These are phyloP conservation scores for Penicillium maclennaniae DNA, from an alignment of 495 filamentous ascomycete species.

Conservation along the genomic window DNA sequence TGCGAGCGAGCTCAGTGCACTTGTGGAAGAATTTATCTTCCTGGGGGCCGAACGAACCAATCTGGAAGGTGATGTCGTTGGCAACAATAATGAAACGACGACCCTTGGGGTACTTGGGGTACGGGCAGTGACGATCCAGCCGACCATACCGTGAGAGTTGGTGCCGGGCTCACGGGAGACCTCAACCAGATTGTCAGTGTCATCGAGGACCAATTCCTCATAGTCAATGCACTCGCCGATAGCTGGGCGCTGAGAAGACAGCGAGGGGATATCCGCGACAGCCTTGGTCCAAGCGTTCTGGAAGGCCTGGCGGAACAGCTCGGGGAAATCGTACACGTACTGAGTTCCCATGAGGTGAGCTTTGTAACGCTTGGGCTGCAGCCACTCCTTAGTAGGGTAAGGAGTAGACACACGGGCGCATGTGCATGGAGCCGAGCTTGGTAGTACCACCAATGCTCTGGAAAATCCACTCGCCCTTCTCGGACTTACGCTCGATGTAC, in stretches of 20 bases:
- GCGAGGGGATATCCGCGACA: slow-evolving; percentile 61
- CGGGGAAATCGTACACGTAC: slow-evolving; percentile 99
- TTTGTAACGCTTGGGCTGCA: slow-evolving; percentile 99
- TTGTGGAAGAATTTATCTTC: slow-evolving; percentile 99
- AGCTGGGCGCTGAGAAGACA: slow-evolving; percentile 77
- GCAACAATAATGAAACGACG: slow-evolving; percentile 91
- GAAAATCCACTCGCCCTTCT: slow-evolving; percentile 96
- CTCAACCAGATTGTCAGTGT: slow-evolving; percentile 86
- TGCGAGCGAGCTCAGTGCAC: slow-evolving; percentile 92
- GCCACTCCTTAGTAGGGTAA: slow-evolving; percentile 96
- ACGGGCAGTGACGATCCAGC: slow-evolving; percentile 93
- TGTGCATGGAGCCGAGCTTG: slow-evolving; percentile 93
- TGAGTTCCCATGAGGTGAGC: slow-evolving; percentile 98
- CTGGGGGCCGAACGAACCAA: slow-evolving; percentile 91
- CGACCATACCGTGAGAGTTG: slow-evolving; percentile 97
- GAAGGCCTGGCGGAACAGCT: slow-evolving; percentile 96
- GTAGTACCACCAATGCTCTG: slow-evolving; percentile 93
- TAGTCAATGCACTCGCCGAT: slow-evolving; percentile 92
- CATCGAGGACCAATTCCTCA: slow-evolving; percentile 90
- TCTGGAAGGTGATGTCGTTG: slow-evolving; percentile 99
- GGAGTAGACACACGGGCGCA: slow-evolving; percentile 86
- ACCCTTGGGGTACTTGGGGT: slow-evolving; percentile 94
- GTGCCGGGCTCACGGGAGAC: slow-evolving; percentile 91
- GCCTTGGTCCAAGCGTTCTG: slow-evolving; percentile 88
- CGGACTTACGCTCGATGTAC: slow-evolving; percentile 95